Conservation (phyloP, 2,329 filamentous ascomycete genomes). For the Neurospora crassa region DNA sequence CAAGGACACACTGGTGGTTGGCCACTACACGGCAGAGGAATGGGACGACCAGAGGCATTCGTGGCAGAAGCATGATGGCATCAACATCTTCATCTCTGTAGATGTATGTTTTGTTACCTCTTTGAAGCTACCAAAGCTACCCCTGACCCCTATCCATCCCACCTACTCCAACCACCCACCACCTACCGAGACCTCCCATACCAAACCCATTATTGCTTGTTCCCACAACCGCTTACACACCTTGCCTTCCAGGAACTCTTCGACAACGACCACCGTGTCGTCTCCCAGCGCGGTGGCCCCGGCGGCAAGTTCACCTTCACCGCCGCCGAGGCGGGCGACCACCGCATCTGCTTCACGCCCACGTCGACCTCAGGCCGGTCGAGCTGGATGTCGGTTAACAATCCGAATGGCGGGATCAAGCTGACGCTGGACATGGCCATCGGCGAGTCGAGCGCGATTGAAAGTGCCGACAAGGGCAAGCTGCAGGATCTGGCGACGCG, state of each 20-base stretch:
- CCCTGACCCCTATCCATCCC: neutral
- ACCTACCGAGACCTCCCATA: neutral
- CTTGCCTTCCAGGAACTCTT: constrained; percentile 58
- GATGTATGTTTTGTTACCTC: constrained; percentile 45
- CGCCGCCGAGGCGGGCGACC: constrained; percentile 87
- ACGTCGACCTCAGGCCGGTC: constrained; percentile 59
- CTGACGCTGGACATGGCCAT: constrained; percentile 85
- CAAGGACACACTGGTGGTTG: constrained; percentile 93
- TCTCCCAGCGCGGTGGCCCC: constrained; percentile 69
- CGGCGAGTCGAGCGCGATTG: constrained; percentile 87
- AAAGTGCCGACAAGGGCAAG: constrained; percentile 89
- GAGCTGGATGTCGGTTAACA: constrained; percentile 60
- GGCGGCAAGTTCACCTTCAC: constrained; percentile 90
- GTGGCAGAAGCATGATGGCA: constrained; percentile 64
- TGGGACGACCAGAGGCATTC: constrained; percentile 60
- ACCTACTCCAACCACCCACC: constrained; percentile 1
- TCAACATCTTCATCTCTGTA: constrained; percentile 84
- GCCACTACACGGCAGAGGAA: constrained; percentile 81
- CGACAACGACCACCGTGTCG: constrained; percentile 94
- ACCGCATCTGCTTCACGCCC: constrained; percentile 90
- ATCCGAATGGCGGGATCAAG: constrained; percentile 67
- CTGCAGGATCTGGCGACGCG: constrained; percentile 81
- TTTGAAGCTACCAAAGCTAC: neutral
- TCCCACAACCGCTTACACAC: too few species aligned
- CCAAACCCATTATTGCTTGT: too few species aligned